A percentile compares a stretch with the other conserved stretches of the same genome.
Conservation (phyloP, 2,329 filamentous ascomycete species). For the Claviceps sp. region DNA sequence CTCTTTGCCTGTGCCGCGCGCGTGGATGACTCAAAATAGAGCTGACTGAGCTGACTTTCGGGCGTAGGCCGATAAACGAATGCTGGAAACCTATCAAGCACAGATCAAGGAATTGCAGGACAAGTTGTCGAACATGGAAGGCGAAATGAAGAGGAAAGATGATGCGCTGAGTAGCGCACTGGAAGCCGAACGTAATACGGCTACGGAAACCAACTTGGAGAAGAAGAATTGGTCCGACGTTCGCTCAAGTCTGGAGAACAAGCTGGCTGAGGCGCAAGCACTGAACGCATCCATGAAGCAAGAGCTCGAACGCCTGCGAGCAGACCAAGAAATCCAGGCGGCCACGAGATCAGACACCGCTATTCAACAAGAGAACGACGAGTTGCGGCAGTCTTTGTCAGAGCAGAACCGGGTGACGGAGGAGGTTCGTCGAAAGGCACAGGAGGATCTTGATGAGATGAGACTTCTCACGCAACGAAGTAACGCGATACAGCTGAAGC, state of each 20-base stretch:
- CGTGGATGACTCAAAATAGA: not conserved
- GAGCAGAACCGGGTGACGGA: conserved; percentile 75
- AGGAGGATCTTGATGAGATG: conserved; percentile 81
- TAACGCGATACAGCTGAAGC: conserved; percentile 63
- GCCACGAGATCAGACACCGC: conserved; percentile 33
- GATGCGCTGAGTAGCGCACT: conserved; percentile 49
- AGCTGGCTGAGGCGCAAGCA: conserved; percentile 58
- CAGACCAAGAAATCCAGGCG: conserved; percentile 26
- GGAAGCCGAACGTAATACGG: conserved; percentile 42
- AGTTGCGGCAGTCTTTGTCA: conserved; percentile 48
- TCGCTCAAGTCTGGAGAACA: conserved; percentile 54
- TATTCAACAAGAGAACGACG: conserved; percentile 54
- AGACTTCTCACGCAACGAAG: conserved; percentile 69
- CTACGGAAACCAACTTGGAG: conserved; percentile 41
- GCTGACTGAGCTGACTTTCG: conserved; percentile 8
- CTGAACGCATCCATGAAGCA: conserved; percentile 68
- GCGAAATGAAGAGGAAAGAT: conserved; percentile 55
- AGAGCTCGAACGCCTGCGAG: conserved; percentile 62
- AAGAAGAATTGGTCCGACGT: conserved; percentile 59
- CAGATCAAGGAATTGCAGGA: conserved; percentile 64
- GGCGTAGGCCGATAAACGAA: conserved; percentile 50
- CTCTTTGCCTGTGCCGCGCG: not conserved
- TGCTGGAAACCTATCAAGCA: conserved; percentile 65
- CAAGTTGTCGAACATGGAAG: conserved; percentile 60
- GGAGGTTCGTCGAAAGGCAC: conserved; percentile 73